These are phyloP conservation scores for Suillus ampliporus DNA, from an alignment of 768 basidiomycete species.

Conservation along the genomic window DNA sequence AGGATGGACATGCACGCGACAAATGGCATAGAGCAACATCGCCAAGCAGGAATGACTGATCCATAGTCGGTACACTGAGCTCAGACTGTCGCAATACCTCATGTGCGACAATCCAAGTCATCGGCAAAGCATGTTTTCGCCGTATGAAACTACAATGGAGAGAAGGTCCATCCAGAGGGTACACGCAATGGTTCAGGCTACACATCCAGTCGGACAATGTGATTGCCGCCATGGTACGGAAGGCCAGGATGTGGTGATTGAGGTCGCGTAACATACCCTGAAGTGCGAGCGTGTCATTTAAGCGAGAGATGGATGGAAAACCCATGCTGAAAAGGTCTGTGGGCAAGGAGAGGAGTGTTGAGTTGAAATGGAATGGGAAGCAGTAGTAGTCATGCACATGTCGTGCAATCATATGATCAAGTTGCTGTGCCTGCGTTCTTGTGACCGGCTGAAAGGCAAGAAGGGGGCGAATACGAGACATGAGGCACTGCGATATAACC, in stretches of 20 bases:
- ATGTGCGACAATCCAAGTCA: background rate
- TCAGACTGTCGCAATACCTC: background rate
- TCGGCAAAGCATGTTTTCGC: background rate
- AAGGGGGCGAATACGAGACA: too few species aligned
- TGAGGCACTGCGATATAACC: too few species aligned
- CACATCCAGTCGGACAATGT: constrained; percentile 22
- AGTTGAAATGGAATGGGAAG: background rate
- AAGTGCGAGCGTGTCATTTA: constrained; percentile 25
- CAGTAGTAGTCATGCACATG: too few species aligned
- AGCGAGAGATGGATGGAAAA: background rate
- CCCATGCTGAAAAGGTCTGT: background rate
- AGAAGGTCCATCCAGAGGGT: background rate
- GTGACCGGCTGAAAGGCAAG: too few species aligned
- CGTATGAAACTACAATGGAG: background rate
- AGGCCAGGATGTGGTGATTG: constrained; percentile 29
- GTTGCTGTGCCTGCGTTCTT: too few species aligned
- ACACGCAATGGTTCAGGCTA: background rate
- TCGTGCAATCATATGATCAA: too few species aligned
- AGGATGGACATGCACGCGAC: background rate
- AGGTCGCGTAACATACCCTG: constrained; percentile 29
- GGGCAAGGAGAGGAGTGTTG: background rate
- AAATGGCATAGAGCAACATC: background rate
- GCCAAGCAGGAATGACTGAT: background rate
- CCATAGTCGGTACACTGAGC: background rate
- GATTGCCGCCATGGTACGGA: constrained; percentile 17